Base-by-base conservation (phyloP, 2,329 filamentous ascomycete species). In the Fusarium anthophilum region DNA sequence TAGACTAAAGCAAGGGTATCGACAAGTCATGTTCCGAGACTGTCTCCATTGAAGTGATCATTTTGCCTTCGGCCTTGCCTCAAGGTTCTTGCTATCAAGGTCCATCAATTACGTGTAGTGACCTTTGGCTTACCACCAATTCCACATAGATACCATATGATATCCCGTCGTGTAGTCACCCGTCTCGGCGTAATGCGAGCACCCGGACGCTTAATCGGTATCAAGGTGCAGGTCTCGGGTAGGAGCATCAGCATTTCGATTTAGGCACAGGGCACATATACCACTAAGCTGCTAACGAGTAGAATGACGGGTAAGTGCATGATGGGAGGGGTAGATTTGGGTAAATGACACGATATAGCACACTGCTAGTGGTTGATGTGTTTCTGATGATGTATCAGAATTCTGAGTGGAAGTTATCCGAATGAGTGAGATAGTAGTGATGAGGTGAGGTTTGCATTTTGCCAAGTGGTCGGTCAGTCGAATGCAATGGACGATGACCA, bases 221-320 rank as follows among this genome's bases (percentile, higher is more conserved):
- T 60, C 63, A 47, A 59, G 24, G 45, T 72, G 68, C 59, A 66
- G 56, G 68, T 72, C 48, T 74, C 72, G 68, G 72, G 55, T 72
- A 55, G 57, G 47, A 53, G 45, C 68, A 66, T 44, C 39, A 54
- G 47, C 37, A 41, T 45, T 39, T 66, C 44, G 35, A 57, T 70
- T 55, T 55, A 60, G 55, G 61, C 39, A 50, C 50, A 56, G 32
- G 35, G 61, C 35, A 37, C 44, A 61, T 39, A 53, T 35, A 44
- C 30, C 44, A 45, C 41, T 39, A 22, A 56, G 13, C 35, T 61
- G 43, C 43, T 22, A 66, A 30, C 22, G 39, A 38, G 17, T 37
- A 32, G 26, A 24, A 53, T n/a, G 44, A 58, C 54, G 57, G 69
- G 47, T 72, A 63, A 56, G 69, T 69, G 57, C 63, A 69, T 47